Evolutionary conservation across 345 rosid species (phyloP), one percentile per base, ranked within the genome.

Genomic region (Carallia pectinifolia): DNA sequence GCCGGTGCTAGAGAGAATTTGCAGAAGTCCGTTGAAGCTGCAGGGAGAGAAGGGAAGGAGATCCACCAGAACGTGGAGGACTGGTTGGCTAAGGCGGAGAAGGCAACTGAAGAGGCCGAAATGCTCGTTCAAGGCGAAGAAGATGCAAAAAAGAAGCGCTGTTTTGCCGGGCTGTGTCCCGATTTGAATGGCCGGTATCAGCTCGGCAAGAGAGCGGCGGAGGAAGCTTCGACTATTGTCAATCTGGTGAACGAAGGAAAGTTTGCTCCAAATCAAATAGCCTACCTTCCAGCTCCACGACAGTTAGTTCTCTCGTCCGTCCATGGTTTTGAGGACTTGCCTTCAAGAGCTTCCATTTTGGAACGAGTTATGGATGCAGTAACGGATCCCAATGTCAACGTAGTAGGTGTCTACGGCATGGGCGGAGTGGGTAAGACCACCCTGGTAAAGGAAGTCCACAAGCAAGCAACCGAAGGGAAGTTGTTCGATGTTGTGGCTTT

Each of bases 361-460:
- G 23, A 47, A 10, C 13, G 23, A 4, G 50, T 72, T 30, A 1
- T 34, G 53, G 29, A 38, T 19, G 76, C 60, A 0, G n/a, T 72
- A 7, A 65, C 4, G 7, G 23, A 17, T 65, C 23, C n/a, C 9
- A 37, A 10, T 59, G 69, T 65, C 23, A 7, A 48, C 31, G 5
- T 34, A 30, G 18, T 58, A 58, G 66, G 76, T 1, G 58, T 72
- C 1, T 36, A 58, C 18, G 70, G 76, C 3, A 40, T 72, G 44
- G 16, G 50, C 0, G 70, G 75, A 2, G 19, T 48, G 7, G 75
- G 69, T 4, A 72, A 72, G 19, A 65, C 53, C 48, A 48, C 61
- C 4, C 64, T 72, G 0, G 65, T 8, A 7, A 58, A 58, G 19
- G 50, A 65, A 40, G 29, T 65, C 2, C 65, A 6, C 3, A 31